A percentile compares a stretch with the other conserved stretches of the same genome.
phyloP scores from a whole-genome alignment of 495 filamentous ascomycete species.

The Neurospora sp. region DNA sequence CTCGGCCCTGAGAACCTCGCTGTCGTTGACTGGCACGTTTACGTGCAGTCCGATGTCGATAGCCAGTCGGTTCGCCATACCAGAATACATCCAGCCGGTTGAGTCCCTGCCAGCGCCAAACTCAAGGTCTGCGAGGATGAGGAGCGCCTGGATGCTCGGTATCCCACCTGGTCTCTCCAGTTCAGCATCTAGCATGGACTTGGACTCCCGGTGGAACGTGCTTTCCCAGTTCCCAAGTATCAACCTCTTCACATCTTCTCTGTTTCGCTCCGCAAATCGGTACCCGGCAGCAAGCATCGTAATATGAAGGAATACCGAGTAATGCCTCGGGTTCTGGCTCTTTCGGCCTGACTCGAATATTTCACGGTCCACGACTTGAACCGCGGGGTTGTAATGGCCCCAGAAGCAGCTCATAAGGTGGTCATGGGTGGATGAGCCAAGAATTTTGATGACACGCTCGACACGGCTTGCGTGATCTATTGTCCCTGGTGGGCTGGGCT shows the following conservation, averaged over 20 bases:
- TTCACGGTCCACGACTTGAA: constrained; percentile 37
- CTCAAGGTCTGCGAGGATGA: constrained; percentile 44
- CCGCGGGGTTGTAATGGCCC: constrained; percentile 37
- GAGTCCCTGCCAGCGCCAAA: constrained; percentile 41
- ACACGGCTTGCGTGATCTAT: constrained; percentile 32
- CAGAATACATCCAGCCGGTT: constrained; percentile 43
- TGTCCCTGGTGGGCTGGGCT: constrained; percentile 8
- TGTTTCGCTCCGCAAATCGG: constrained; percentile 35
- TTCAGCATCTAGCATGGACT: constrained; percentile 41
- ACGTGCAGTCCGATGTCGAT: constrained; percentile 44
- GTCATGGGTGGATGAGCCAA: constrained; percentile 36
- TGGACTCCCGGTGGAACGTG: constrained; percentile 43
- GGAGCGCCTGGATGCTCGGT: constrained; percentile 39
- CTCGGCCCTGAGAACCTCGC: constrained; percentile 16
- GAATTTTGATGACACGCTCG: constrained; percentile 32
- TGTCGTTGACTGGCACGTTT: constrained; percentile 32
- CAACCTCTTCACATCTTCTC: constrained; percentile 39
- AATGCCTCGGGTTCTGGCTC: constrained; percentile 33
- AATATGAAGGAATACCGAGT: constrained; percentile 43
- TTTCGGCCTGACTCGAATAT: constrained; percentile 40
- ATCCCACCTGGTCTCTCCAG: constrained; percentile 40
- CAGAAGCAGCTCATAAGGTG: constrained; percentile 44
- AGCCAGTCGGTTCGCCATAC: constrained; percentile 38
- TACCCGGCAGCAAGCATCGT: constrained; percentile 42
- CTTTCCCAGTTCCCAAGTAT: constrained; percentile 37